These are phyloP conservation scores for Sporormia fimetaria DNA, from an alignment of 495 filamentous ascomycete species.

Conservation along the genomic window DNA sequence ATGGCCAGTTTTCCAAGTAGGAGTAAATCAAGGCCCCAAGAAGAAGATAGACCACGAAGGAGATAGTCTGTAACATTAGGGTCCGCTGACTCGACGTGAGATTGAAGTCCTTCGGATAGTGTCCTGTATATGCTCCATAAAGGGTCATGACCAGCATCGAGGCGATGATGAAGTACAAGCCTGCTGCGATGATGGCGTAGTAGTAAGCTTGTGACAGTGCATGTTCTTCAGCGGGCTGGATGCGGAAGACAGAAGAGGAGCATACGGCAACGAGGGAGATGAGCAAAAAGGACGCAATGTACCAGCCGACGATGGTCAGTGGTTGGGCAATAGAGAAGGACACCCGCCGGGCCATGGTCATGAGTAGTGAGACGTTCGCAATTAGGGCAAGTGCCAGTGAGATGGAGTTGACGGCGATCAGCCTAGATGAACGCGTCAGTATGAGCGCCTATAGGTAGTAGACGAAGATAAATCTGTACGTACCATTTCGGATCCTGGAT, in stretches of 20 bases:
- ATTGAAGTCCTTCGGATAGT: conserved; percentile 59
- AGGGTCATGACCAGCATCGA: conserved; percentile 59
- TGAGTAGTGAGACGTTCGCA: conserved; percentile 59
- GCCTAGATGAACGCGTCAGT: conserved; percentile 34
- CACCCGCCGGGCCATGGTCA: conserved; percentile 61
- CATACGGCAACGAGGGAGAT: conserved; percentile 49
- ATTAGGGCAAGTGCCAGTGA: conserved; percentile 59
- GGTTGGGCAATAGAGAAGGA: conserved; percentile 49
- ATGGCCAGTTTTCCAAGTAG: conserved; percentile 64
- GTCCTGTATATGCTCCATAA: conserved; percentile 48
- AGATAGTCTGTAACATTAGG: conserved; percentile 79
- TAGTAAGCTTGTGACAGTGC: conserved; percentile 66
- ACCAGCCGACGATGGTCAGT: conserved; percentile 54
- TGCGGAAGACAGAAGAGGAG: conserved; percentile 38
- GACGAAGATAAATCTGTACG: conserved; percentile 10
- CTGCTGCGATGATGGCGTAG: conserved; percentile 67
- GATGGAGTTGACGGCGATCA: conserved; percentile 59
- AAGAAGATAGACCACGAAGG: conserved; percentile 63
- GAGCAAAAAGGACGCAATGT: conserved; percentile 56
- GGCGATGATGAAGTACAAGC: conserved; percentile 64
- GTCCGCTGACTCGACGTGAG: conserved; percentile 66
- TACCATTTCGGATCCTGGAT: conserved; percentile 62
- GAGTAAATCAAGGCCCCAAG: conserved; percentile 61
- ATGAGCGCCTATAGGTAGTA: background rate
- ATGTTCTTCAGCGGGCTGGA: conserved; percentile 35